A percentile compares a stretch with the other conserved stretches of the same genome.
phyloP scores from a whole-genome alignment of 2,329 filamentous ascomycete genomes.

The Fusarium sp. region DNA sequence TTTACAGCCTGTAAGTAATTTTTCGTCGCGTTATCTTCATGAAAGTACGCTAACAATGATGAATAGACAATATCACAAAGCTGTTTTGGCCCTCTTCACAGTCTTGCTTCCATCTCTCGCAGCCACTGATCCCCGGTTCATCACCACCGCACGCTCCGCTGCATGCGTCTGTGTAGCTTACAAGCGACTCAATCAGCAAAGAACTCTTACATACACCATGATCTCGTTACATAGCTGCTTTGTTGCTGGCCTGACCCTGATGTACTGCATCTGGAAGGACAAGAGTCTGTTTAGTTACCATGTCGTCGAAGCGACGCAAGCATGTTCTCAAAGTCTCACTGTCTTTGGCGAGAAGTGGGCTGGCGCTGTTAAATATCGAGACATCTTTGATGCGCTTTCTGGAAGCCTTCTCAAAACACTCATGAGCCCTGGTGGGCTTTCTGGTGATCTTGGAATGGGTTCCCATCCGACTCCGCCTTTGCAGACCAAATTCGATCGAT shows the following conservation, averaged over 20 bases:
- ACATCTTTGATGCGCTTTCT: not conserved
- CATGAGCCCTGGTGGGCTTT: not conserved
- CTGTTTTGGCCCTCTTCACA: not conserved
- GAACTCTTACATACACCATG: not conserved
- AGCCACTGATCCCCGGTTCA: accelerated
- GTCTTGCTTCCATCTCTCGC: not conserved
- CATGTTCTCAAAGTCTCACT: not conserved
- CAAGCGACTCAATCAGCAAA: not conserved
- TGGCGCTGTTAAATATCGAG: not conserved
- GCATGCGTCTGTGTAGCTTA: not conserved
- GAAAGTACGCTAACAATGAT: not conserved
- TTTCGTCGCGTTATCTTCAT: too few species aligned
- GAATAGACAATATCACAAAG: not conserved
- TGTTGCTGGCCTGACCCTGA: not conserved
- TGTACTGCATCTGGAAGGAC: not conserved
- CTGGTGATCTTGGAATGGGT: not conserved
- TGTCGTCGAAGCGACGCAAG: not conserved
- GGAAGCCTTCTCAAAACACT: not conserved
- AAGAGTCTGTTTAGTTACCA: not conserved
- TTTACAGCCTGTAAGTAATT: not conserved
- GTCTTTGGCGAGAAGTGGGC: not conserved
- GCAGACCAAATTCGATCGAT: not conserved
- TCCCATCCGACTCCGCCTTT: not conserved
- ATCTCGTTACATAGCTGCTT: not conserved
- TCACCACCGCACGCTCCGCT: not conserved